Percentiles rank a stretch among this genome's conserved stretches.
Evolutionary conservation across 2,329 filamentous ascomycete species (phyloP).

Genomic region (Neodidymelliopsis sp.): DNA sequence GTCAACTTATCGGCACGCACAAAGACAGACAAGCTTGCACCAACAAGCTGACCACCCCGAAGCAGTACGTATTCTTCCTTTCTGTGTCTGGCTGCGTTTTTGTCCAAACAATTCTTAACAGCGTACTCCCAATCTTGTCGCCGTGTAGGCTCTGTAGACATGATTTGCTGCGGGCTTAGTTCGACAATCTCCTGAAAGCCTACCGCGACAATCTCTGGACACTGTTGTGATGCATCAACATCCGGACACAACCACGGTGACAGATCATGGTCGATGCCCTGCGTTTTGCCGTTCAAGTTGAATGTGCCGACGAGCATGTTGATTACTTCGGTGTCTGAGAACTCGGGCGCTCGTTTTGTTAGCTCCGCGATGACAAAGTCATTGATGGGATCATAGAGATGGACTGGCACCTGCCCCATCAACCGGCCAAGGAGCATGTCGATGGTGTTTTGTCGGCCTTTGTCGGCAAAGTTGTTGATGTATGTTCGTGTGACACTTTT

Average conservation of each 20-base stretch:
- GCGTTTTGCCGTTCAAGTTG: constrained; percentile 89
- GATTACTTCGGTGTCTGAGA: constrained; percentile 75
- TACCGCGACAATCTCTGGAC: constrained; percentile 86
- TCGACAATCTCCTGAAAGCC: constrained; percentile 99
- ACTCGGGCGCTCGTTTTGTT: constrained; percentile 71
- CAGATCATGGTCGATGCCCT: constrained; percentile 80
- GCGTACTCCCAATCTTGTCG: constrained; percentile 87
- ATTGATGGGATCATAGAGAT: constrained; percentile 92
- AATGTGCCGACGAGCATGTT: constrained; percentile 89
- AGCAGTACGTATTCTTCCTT: constrained; percentile 86
- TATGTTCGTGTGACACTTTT: constrained; percentile 95
- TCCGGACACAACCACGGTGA: constrained; percentile 84
- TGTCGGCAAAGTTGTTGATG: constrained; percentile 97
- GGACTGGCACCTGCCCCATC: constrained; percentile 82
- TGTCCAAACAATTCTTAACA: constrained; percentile 79
- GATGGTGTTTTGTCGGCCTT: constrained; percentile 90
- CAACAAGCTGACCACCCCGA: constrained; percentile 91
- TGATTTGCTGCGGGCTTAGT: constrained; percentile 95
- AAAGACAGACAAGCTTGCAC: constrained; percentile 90
- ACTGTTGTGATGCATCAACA: constrained; percentile 61
- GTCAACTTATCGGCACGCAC: constrained; percentile 79
- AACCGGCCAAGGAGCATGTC: constrained; percentile 88
- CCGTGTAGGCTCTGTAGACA: constrained; percentile 92
- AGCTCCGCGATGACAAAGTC: constrained; percentile 86
- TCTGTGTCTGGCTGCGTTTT: constrained; percentile 68